Conservation (phyloP, 805 yeast genomes). For the Ogataea naganishii region DNA sequence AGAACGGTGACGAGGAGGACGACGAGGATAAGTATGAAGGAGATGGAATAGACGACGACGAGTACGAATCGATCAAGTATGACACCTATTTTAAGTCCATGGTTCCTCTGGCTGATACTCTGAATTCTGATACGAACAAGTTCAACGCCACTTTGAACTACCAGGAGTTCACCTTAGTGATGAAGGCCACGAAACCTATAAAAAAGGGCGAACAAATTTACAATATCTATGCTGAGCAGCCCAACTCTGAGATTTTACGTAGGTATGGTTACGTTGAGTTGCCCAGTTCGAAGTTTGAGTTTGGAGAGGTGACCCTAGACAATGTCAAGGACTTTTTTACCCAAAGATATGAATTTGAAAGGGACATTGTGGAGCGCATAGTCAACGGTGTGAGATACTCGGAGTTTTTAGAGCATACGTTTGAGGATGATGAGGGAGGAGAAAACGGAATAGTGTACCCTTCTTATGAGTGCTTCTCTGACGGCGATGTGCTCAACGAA, state of each 20-base stretch:
- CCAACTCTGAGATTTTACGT: conserved; percentile 84
- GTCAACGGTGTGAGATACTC: conserved; percentile 28
- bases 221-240: conserved; percentile 85
- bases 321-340: conserved; percentile 30
- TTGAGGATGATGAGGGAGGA: conserved; percentile 20
- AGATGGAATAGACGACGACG: conserved; percentile 10
- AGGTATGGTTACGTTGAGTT: conserved; percentile 86
- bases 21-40: conserved; percentile 11
- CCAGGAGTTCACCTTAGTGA: conserved; percentile 42
- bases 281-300: conserved; percentile 65
- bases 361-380: conserved; percentile 26
- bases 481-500: conserved; percentile 57
- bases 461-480: conserved; percentile 51
- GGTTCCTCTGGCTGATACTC: conserved; percentile 89
- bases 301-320: conserved; percentile 60
- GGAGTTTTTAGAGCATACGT: conserved; percentile 22
- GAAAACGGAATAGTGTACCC: conserved; percentile 39
- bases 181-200: conserved; percentile 62
- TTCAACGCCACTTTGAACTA: conserved; percentile 69
- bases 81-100: conserved; percentile 57
- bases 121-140: conserved; percentile 74
- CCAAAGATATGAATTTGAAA: conserved; percentile 13
- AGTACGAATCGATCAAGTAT: conserved; percentile 15
- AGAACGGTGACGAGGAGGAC: conserved; percentile 13
- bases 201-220: conserved; percentile 63